phyloP scores from a whole-genome alignment of 2,329 filamentous ascomycete species.

The Dactylonectria macrodidyma region DNA sequence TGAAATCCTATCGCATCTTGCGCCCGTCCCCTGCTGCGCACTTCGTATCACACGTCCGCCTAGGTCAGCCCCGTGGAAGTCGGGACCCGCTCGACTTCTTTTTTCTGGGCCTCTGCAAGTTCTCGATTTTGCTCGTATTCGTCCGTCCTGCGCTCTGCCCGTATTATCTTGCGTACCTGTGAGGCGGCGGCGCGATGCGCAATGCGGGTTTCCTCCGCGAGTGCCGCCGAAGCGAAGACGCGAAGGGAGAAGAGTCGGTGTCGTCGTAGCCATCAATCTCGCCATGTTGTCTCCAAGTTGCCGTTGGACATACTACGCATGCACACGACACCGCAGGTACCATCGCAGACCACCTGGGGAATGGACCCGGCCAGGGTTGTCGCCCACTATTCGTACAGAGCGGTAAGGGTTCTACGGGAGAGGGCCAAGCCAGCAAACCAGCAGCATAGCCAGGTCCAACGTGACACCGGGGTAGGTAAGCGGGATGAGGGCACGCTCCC shows the following conservation, averaged over 20 bases:
- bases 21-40: conserved; percentile 43
- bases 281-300: conserved; percentile 6
- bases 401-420: conserved; percentile 28
- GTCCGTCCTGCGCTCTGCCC: conserved; percentile 17
- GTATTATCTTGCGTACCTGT: conserved; percentile 16
- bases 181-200: conserved; percentile 1
- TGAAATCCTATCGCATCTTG: conserved; percentile 42
- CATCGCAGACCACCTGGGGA: conserved; percentile 29
- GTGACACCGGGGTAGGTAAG: conserved; percentile 31
- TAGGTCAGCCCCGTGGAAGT: conserved; percentile 23
- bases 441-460: conserved; percentile 30
- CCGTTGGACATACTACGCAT: conserved; percentile 8
- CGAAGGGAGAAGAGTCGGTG: conserved; percentile 12
- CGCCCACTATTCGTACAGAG: conserved; percentile 21
- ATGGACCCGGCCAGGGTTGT: conserved; percentile 26
- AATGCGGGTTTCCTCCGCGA: background rate
- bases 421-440: conserved; percentile 20
- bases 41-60: conserved; percentile 42
- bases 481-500: conserved; percentile 10
- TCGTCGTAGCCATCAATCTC: conserved; percentile 16
- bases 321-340: conserved; percentile 28
- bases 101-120: conserved; percentile 20
- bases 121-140: conserved; percentile 29
- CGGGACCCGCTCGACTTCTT: conserved; percentile 31
- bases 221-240: conserved; percentile 5